Percentiles rank a stretch among this genome's conserved stretches.
These are phyloP conservation scores for Syzygium syzygioides DNA, from an alignment of 441 rosid genomes.

Conservation along the genomic window DNA sequence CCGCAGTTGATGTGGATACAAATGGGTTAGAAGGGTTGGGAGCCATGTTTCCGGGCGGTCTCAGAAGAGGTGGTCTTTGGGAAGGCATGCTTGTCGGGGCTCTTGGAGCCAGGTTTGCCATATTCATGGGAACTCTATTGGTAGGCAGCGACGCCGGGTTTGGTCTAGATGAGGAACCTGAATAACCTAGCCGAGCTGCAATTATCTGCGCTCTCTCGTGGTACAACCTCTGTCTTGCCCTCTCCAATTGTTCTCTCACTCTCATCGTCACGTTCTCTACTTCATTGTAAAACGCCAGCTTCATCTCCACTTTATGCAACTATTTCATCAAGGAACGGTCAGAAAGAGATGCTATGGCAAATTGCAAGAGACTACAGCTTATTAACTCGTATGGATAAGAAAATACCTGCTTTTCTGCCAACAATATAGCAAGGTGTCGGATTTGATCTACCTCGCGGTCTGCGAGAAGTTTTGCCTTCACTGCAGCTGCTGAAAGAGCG, in stretches of 20 bases:
- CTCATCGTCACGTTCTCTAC: constrained; percentile 61
- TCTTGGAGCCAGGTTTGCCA: constrained; percentile 53
- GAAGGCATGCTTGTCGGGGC: constrained; percentile 55
- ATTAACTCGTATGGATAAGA: neutral
- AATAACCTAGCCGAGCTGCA: constrained; percentile 73
- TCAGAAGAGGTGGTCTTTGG: constrained; percentile 66
- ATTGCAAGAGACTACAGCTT: neutral
- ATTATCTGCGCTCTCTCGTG: constrained; percentile 92
- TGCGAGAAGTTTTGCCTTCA: constrained; percentile 84
- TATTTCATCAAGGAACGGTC: constrained; percentile 19
- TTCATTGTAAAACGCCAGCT: constrained; percentile 75
- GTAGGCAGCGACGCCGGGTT: constrained; percentile 50
- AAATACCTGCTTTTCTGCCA: constrained; percentile 86
- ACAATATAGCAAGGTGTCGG: constrained; percentile 56
- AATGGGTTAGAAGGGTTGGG: constrained; percentile 37
- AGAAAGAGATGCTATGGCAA: neutral
- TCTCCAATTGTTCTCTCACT: constrained; percentile 83
- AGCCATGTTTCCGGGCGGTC: constrained; percentile 43
- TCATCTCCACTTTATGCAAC: constrained; percentile 83
- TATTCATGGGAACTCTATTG: constrained; percentile 61
- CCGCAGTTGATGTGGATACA: constrained; percentile 39
- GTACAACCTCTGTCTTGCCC: constrained; percentile 80
- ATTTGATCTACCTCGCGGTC: constrained; percentile 86
- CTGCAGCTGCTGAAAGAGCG: constrained; percentile 93
- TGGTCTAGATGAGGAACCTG: constrained; percentile 58